phyloP scores from a whole-genome alignment of 305 asterid genomes.

The Nicotiana rustica region DNA sequence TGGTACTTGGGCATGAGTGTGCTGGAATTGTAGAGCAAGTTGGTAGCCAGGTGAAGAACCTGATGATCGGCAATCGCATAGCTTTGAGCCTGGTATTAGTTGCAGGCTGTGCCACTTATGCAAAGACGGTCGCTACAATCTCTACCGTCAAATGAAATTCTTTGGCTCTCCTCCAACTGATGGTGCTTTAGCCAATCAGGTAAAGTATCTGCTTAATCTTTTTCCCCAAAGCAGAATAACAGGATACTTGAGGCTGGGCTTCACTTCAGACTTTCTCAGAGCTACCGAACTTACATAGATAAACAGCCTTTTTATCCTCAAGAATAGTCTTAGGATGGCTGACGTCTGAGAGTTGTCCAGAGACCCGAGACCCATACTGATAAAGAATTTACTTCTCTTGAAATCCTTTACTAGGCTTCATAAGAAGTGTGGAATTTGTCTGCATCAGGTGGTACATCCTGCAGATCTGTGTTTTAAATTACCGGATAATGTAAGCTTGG shows the following conservation, averaged over 20 bases:
- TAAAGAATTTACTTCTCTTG: background rate
- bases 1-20: constrained; percentile 55
- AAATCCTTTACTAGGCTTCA: background rate
- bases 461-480: constrained; percentile 48
- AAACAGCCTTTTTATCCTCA: too few species aligned
- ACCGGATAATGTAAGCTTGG: constrained; percentile 50
- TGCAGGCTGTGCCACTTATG: constrained; percentile 46
- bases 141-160: constrained; percentile 51
- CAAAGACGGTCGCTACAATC: constrained; percentile 48
- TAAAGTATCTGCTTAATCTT: constrained; percentile 21
- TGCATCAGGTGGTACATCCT: constrained; percentile 45
- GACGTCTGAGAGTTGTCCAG: background rate
- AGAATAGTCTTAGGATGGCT: background rate
- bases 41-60: constrained; percentile 45
- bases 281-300: too few species aligned
- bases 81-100: constrained; percentile 52
- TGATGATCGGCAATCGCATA: constrained; percentile 46
- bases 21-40: constrained; percentile 50
- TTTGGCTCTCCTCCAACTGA: constrained; percentile 54
- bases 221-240: background rate
- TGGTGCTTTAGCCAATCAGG: constrained; percentile 53
- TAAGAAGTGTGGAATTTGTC: constrained; percentile 20
- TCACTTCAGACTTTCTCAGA: background rate
- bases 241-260: background rate
- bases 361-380: background rate